Evolutionary conservation across 1,139 yeast species (phyloP), one percentile per base, ranked within the genome.

Genomic region (Geotrichum restrictum): DNA sequence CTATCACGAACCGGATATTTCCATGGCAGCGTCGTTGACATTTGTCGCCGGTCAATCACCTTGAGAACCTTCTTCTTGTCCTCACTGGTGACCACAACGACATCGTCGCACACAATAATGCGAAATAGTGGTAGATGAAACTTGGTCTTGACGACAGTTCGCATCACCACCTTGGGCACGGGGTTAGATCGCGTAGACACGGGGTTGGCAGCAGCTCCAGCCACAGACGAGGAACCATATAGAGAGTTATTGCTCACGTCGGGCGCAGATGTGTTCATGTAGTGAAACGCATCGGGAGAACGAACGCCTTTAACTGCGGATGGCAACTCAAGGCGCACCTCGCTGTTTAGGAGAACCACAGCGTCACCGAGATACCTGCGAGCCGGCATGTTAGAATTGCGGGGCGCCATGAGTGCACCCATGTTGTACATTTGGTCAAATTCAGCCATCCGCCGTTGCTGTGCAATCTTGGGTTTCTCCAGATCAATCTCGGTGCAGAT

Each of bases 281-380:
- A 49, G 38, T 49, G 53, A 46, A 45, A 45, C 13, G 49, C 32
- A 39, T 53, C 56, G 2, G 53, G 45, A 13, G 33, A 48, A 7
- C 37, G 31, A 8, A 41, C 27, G 10, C 33, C 33, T n/a, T 40
- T 40, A 3, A n/a, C 5, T 13, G 47, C 38, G 6, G 49, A 24
- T 18, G 54, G 52, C 3, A 38, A 11, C 14, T 48, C 51, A 14
- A 53, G 46, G 7, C 18, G 37, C n/a, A 48, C 42, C 39, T 54
- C 54, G 7, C 45, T 18, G 14, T 42, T 45, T 3, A 54, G 52
- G 24, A 45, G 27, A 1, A 54, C 29, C 5, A 51, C 50, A 1
- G 46, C 54, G 22, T 54, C 56, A 6, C 54, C 56, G 10, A 49
- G 16, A 32, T 54, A 54, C 36, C 34, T 37, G 21, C 56, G 40